Percentiles rank a stretch among this genome's conserved stretches.
phyloP scores from a whole-genome alignment of 768 basidiomycete species.

The Cyathus striatus region DNA sequence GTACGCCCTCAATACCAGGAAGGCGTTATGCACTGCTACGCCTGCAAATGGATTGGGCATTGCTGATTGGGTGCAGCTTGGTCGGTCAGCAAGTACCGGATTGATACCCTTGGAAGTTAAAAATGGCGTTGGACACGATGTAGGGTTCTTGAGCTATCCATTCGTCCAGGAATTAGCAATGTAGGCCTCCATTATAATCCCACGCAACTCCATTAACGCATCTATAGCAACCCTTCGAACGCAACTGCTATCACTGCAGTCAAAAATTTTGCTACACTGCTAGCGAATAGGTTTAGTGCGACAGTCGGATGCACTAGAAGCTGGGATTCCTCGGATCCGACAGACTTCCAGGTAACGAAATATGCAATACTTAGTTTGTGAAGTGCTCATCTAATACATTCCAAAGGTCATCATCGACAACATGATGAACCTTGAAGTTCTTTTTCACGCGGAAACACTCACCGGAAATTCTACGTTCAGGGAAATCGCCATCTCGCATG shows the following conservation, averaged over 20 bases:
- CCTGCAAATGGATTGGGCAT: conserved; percentile 27
- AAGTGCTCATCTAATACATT: neutral
- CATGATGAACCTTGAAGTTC: conserved; percentile 74
- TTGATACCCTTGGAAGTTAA: conserved; percentile 43
- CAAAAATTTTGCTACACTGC: conserved; percentile 49
- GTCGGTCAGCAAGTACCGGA: conserved; percentile 44
- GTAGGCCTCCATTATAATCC: conserved; percentile 28
- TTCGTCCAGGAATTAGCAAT: conserved; percentile 57
- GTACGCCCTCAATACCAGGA: conserved; percentile 55
- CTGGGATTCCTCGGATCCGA: conserved; percentile 57
- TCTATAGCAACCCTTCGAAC: conserved; percentile 48
- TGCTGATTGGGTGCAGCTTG: conserved; percentile 56
- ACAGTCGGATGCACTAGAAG: conserved; percentile 66
- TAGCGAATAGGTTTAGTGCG: conserved; percentile 54
- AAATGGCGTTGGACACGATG: conserved; percentile 58
- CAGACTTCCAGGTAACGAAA: conserved; percentile 46
- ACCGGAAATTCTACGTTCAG: conserved; percentile 56
- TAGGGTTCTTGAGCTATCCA: conserved; percentile 68
- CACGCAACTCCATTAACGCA: neutral
- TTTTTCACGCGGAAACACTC: conserved; percentile 53
- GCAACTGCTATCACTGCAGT: conserved; percentile 50
- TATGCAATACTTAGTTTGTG: neutral
- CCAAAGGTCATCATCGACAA: conserved; percentile 66
- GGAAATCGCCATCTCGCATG: conserved; percentile 59
- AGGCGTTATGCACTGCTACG: conserved; percentile 38